Conservation (phyloP, 225 moss, liverwort and hornwort genomes). For the Pseudoscleropodium purum region DNA sequence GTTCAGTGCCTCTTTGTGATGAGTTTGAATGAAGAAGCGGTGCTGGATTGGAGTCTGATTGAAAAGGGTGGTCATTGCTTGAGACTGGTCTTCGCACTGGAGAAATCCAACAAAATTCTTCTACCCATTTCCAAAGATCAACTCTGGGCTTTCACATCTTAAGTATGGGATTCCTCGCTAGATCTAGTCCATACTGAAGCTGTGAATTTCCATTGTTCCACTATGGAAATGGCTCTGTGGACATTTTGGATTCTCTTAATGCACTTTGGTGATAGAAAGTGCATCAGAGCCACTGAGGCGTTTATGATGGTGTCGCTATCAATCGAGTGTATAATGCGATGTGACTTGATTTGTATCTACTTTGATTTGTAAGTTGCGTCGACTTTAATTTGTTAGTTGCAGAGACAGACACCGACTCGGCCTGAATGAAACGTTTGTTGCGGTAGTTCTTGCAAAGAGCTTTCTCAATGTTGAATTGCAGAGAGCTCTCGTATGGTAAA, state of each 20-base stretch:
- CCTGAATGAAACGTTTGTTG: background rate
- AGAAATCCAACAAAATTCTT: background rate
- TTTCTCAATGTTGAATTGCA: background rate
- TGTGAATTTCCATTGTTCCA: background rate
- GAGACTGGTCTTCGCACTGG: background rate
- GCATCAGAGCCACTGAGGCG: background rate
- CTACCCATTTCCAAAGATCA: background rate
- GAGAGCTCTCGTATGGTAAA: background rate
- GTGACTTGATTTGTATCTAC: background rate
- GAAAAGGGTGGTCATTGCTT: background rate
- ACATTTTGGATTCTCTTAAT: background rate
- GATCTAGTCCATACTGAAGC: background rate
- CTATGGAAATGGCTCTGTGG: background rate
- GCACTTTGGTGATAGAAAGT: background rate
- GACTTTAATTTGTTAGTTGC: too few relatives aligned
- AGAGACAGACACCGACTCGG: background rate
- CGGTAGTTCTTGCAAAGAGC: background rate
- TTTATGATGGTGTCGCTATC: background rate
- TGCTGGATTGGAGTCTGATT: background rate
- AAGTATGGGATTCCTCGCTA: too few relatives aligned
- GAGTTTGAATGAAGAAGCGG: background rate
- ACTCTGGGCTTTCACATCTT: too few relatives aligned
- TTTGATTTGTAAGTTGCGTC: too few relatives aligned
- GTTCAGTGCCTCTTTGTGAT: background rate
- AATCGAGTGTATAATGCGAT: background rate